A percentile compares a stretch with the other conserved stretches of the same genome.
These are phyloP conservation scores for Malassezia furfur DNA, from an alignment of 1,284 basidiomycete species.

Conservation along the genomic window DNA sequence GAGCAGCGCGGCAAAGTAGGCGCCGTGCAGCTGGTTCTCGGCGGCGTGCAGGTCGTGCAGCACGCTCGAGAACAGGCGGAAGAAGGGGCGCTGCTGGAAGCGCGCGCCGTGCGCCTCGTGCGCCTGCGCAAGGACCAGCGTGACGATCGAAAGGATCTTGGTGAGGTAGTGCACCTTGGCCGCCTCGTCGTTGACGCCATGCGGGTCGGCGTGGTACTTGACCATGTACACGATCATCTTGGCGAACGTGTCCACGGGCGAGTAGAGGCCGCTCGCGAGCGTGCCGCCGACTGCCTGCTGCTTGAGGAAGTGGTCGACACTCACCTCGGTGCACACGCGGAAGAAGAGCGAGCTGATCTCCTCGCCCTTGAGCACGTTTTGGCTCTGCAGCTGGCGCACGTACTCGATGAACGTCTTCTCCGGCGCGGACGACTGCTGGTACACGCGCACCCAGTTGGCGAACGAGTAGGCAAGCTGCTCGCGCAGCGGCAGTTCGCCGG, in stretches of 20 bases:
- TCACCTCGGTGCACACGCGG: constrained; percentile 90
- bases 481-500: constrained; percentile 39
- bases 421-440: constrained; percentile 75
- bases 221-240: constrained; percentile 93
- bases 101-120: constrained; percentile 83
- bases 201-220: constrained; percentile 93
- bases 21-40: constrained; percentile 67
- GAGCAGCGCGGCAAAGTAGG: constrained; percentile 79
- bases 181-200: constrained; percentile 74
- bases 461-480: constrained; percentile 57
- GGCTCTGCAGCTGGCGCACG: constrained; percentile 88
- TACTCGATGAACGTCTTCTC: constrained; percentile 97
- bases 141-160: constrained; percentile 94
- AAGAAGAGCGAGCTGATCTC: constrained; percentile 97
- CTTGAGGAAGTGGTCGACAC: constrained; percentile 83
- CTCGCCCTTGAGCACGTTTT: constrained; percentile 91
- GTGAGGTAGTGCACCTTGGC: constrained; percentile 93
- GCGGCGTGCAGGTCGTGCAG: constrained; percentile 80
- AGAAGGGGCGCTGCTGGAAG: constrained; percentile 97
- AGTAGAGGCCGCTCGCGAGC: constrained; percentile 63
- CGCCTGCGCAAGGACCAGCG: constrained; percentile 84
- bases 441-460: constrained; percentile 83
- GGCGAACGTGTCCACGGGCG: constrained; percentile 88
- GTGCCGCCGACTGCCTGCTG: constrained; percentile 68
- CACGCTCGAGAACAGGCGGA: constrained; percentile 93